Evolutionary conservation across 805 yeast genomes (phyloP).

Genomic region (Yueomyces sinensis): DNA sequence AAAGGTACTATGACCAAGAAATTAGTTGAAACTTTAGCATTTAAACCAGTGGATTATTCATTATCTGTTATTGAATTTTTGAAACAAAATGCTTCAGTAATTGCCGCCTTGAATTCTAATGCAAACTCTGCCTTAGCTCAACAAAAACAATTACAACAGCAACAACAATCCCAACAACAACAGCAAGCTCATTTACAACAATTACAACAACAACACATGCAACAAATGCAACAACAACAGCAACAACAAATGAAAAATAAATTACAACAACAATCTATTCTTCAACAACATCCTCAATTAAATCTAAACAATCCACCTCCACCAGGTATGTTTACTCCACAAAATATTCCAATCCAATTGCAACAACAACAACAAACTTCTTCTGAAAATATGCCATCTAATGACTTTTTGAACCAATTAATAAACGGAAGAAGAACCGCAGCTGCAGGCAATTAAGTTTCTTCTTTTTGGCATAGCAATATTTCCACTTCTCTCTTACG

Average conservation of each 20-base stretch:
- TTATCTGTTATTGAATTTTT: slow-evolving; percentile 21
- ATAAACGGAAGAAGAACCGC: slow-evolving; percentile 59
- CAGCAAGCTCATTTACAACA: slow-evolving; percentile 10
- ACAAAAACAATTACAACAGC: slow-evolving; percentile 15
- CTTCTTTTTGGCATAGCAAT: too few species aligned
- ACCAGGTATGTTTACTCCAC: slow-evolving; percentile 7
- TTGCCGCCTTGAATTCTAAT: slow-evolving; percentile 14
- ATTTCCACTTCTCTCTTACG: too few species aligned
- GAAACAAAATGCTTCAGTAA: slow-evolving; percentile 13
- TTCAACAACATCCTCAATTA: slow-evolving; percentile 3
- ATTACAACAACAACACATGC: slow-evolving; percentile 20
- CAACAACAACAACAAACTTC: slow-evolving; percentile 4
- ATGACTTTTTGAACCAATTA: slow-evolving; percentile 71
- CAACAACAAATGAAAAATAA: slow-evolving; percentile 1
- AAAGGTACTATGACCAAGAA: slow-evolving; percentile 20
- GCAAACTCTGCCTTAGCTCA: slow-evolving; percentile 6
- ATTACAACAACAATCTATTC: slow-evolving; percentile 1
- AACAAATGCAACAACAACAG: slow-evolving; percentile 9
- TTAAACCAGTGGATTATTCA: slow-evolving; percentile 22
- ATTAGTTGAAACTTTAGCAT: slow-evolving; percentile 26
- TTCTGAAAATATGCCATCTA: slow-evolving; percentile 17
- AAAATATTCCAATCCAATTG: slow-evolving; percentile 4
- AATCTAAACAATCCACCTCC: slow-evolving; percentile 8
- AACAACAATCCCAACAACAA: slow-evolving; percentile 5
- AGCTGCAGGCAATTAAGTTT: slow-evolving; percentile 21